Evolutionary conservation across 352 stramenopile species (phyloP).

Genomic region (Paralagenidium karlingii): DNA sequence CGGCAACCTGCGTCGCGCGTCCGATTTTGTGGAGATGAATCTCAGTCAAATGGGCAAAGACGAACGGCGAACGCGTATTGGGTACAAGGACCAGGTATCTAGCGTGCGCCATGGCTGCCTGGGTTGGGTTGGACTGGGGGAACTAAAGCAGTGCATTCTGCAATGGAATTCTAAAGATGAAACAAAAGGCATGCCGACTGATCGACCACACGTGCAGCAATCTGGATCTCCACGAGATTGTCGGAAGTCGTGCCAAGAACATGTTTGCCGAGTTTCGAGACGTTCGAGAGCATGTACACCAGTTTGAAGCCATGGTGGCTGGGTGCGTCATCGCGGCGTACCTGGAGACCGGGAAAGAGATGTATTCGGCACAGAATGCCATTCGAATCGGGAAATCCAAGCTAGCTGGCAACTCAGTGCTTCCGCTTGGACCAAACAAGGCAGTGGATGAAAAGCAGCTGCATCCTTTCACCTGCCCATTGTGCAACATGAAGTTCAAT

Average conservation of each 20-base stretch:
- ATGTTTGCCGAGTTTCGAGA: slow-evolving; percentile 96
- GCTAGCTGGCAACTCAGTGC: slow-evolving; percentile 22
- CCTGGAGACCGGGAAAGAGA: slow-evolving; percentile 78
- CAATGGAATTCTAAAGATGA: slow-evolving; percentile 72
- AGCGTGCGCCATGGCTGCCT: neutral
- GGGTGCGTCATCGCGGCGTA: slow-evolving; percentile 81
- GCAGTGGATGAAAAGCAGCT: slow-evolving; percentile 81
- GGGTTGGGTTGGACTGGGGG: slow-evolving; percentile 13
- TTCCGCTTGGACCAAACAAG: slow-evolving; percentile 55
- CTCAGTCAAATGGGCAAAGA: slow-evolving; percentile 95
- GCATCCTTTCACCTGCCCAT: slow-evolving; percentile 62
- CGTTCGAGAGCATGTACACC: slow-evolving; percentile 91
- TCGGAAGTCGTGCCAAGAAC: slow-evolving; percentile 90
- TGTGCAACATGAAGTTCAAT: slow-evolving; percentile 83
- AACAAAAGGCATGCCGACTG: slow-evolving; percentile 79
- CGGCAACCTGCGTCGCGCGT: slow-evolving; percentile 64
- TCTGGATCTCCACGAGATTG: slow-evolving; percentile 90
- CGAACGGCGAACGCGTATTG: slow-evolving; percentile 89
- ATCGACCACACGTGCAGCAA: slow-evolving; percentile 91
- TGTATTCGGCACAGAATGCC: slow-evolving; percentile 70
- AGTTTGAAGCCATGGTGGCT: slow-evolving; percentile 88
- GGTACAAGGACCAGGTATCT: slow-evolving; percentile 95
- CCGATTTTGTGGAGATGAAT: slow-evolving; percentile 93
- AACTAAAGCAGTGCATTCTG: slow-evolving; percentile 1
- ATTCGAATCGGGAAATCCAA: slow-evolving; percentile 57